Percentiles rank a stretch among this genome's conserved stretches.
Evolutionary conservation across 2,329 filamentous ascomycete species (phyloP).

Genomic region (Bipolaris zeicola): DNA sequence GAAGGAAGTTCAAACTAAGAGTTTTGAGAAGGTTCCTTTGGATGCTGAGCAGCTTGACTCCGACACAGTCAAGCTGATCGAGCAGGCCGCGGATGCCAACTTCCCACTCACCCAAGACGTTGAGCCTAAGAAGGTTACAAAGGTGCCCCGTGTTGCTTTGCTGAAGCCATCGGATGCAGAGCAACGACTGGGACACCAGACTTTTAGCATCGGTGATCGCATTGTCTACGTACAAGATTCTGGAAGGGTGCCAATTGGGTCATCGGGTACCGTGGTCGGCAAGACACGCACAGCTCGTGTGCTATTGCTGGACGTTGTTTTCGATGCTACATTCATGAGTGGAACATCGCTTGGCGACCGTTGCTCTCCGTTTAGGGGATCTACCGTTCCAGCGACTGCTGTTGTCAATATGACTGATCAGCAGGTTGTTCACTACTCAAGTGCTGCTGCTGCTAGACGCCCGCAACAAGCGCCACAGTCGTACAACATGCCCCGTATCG

Average conservation of each 20-base stretch:
- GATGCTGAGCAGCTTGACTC: constrained; percentile 97
- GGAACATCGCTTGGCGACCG: constrained; percentile 89
- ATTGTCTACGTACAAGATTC: constrained; percentile 92
- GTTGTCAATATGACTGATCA: constrained; percentile 85
- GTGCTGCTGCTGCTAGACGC: constrained; percentile 61
- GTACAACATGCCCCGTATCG: constrained; percentile 61
- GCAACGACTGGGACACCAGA: constrained; percentile 84
- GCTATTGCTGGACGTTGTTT: constrained; percentile 86
- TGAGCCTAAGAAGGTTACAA: constrained; percentile 72
- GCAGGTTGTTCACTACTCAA: constrained; percentile 75
- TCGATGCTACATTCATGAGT: constrained; percentile 95
- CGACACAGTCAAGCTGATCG: constrained; percentile 80
- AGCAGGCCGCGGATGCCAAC: constrained; percentile 70
- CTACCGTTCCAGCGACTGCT: constrained; percentile 84
- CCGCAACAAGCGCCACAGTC: constrained; percentile 56
- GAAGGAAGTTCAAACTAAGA: constrained; percentile 87
- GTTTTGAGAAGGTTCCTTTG: constrained; percentile 92
- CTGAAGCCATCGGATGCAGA: constrained; percentile 96
- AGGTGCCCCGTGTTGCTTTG: constrained; percentile 83
- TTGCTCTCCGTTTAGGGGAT: constrained; percentile 90
- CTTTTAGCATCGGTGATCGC: constrained; percentile 83
- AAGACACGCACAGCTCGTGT: constrained; percentile 86
- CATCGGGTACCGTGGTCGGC: constrained; percentile 90
- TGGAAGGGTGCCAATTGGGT: constrained; percentile 92
- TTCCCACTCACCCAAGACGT: constrained; percentile 38